Percentiles rank a stretch among this genome's conserved stretches.
phyloP scores from a whole-genome alignment of 305 asterid genomes.

The Vinca major region DNA sequence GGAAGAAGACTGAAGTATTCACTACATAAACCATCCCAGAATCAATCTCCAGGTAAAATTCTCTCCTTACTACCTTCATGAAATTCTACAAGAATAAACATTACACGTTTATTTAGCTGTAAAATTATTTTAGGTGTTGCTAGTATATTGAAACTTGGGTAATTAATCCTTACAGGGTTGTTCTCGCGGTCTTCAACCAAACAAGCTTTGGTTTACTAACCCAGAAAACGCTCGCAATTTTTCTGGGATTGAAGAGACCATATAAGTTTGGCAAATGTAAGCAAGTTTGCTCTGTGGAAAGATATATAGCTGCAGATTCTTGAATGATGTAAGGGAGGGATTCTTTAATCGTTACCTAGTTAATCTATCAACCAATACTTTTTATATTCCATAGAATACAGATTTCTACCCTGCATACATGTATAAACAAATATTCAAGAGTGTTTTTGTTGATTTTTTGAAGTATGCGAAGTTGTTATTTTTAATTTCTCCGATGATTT shows the following conservation, averaged over 20 bases:
- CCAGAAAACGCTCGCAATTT: neutral
- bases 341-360: too few relatives aligned
- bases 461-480: too few relatives aligned
- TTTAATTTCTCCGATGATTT: too few relatives aligned
- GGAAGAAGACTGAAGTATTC: conserved; percentile 56
- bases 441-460: too few relatives aligned
- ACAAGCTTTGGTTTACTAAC: neutral
- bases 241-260: neutral
- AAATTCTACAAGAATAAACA: neutral
- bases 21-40: neutral
- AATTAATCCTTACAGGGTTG: neutral
- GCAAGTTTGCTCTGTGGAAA: neutral
- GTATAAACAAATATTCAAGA: too few relatives aligned
- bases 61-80: too few relatives aligned
- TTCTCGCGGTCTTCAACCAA: neutral
- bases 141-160: neutral
- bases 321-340: too few relatives aligned
- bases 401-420: too few relatives aligned
- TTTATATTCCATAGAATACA: too few relatives aligned
- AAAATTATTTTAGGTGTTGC: neutral
- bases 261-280: neutral
- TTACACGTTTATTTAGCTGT: neutral
- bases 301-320: too few relatives aligned
- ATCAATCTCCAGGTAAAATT: neutral
- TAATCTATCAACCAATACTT: too few relatives aligned